A percentile compares a stretch with the other conserved stretches of the same genome.
These are phyloP conservation scores for Solanum lignicaule DNA, from an alignment of 257 asterid species.

Conservation along the genomic window DNA sequence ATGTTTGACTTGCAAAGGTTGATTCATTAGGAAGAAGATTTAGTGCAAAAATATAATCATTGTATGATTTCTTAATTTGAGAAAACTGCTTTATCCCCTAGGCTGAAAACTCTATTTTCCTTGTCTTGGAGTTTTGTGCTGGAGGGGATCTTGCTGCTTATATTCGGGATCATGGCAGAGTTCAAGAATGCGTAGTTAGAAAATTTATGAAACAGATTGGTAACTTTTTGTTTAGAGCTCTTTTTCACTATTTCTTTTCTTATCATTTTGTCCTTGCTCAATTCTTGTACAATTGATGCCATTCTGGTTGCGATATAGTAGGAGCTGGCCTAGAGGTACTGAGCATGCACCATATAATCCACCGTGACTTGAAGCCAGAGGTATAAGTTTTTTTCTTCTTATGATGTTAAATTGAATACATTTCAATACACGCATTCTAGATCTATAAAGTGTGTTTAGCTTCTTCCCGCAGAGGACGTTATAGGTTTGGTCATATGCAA, in stretches of 20 bases:
- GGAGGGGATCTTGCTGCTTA: constrained; percentile 47
- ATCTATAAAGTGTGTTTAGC: background rate
- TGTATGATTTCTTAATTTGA: background rate
- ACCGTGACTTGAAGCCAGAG: constrained; percentile 53
- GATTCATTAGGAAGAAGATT: background rate
- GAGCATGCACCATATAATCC: constrained; percentile 24
- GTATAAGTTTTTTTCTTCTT: constrained; percentile 5
- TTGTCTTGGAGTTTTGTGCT: constrained; percentile 42
- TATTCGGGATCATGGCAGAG: constrained; percentile 33
- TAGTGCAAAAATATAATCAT: background rate
- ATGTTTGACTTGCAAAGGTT: background rate
- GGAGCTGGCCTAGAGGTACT: constrained; percentile 39
- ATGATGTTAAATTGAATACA: background rate
- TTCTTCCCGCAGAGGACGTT: background rate
- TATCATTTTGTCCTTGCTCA: background rate
- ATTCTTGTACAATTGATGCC: background rate
- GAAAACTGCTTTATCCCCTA: constrained; percentile 1
- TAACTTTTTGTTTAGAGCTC: background rate
- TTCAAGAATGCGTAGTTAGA: constrained; percentile 27
- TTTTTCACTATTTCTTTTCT: background rate
- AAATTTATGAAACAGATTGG: constrained; percentile 44
- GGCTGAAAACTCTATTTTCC: constrained; percentile 28
- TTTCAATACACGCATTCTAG: background rate
- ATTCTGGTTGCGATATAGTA: constrained; percentile 1
- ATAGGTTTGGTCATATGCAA: background rate